Evolutionary conservation across 805 yeast species (phyloP).

Genomic region (Wickerhamiella alocasiicola): DNA sequence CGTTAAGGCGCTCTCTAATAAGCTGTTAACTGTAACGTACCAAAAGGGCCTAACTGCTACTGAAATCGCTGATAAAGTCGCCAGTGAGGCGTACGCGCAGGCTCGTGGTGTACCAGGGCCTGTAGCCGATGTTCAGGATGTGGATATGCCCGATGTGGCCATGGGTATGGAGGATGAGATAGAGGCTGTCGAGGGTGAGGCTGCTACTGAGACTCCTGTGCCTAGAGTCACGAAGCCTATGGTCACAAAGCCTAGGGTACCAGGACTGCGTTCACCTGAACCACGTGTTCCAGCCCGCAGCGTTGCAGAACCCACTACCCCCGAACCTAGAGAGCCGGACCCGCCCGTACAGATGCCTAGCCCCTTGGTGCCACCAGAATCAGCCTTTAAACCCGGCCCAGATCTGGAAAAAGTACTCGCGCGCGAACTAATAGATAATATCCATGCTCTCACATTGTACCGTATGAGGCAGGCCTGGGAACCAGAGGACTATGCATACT

Average conservation of each 20-base stretch:
- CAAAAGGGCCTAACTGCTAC: slow-evolving; percentile 36
- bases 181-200: not conserved
- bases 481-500: not conserved
- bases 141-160: not conserved
- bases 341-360: not conserved
- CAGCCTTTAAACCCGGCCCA: no score
- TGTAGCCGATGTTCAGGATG: slow-evolving; percentile 4
- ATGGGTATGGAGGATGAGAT: slow-evolving; percentile 1
- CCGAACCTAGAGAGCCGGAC: not conserved
- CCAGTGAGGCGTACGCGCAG: slow-evolving; percentile 26
- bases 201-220: no score
- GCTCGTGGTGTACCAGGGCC: slow-evolving; percentile 12
- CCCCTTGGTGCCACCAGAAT: not conserved
- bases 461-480: not conserved
- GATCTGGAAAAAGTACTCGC: not conserved
- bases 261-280: no score
- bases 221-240: not conserved
- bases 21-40: slow-evolving; percentile 40
- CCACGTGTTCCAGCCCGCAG: not conserved
- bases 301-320: not conserved
- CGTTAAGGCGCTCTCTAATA: slow-evolving; percentile 58
- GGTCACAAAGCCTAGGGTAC: no score
- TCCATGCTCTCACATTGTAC: not conserved
- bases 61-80: slow-evolving; percentile 33
- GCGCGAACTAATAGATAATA: not conserved